Base-by-base conservation (phyloP, 768 basidiomycete species). In the Multifurca ochricompacta region DNA sequence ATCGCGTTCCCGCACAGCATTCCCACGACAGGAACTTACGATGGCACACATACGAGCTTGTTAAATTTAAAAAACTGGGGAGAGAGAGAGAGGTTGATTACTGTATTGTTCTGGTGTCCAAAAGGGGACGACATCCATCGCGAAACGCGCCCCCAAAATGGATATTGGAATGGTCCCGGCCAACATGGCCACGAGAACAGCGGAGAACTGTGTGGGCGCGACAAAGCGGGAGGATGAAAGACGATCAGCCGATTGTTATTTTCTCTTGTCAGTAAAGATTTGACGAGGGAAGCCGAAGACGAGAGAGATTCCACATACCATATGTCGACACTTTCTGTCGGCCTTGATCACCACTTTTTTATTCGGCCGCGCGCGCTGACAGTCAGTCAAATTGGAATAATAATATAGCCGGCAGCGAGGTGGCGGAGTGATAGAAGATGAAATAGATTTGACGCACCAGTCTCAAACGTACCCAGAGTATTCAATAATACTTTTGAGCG, bases 1-100 rank as follows among this genome's bases (percentile, higher is more conserved):
- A 93, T 84, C 1, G 87, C 82, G 51, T 78, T 81, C 2, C 90
- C 90, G 36, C 88, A 85, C 2, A 92, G 73, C 91, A 92, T 93
- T 6, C 91, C 89, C 7, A 90, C 76, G 48, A 91, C 79, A 5
- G 87, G 89, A 48, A 91, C 88, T 90, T n/a, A n/a, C n/a, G n/a
- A n/a, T n/a, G n/a, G n/a, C n/a, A n/a, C n/a, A n/a, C n/a, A n/a
- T n/a, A n/a, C n/a, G n/a, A n/a, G n/a, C n/a, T n/a, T n/a, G n/a
- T n/a, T n/a, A n/a, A n/a, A n/a, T n/a, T n/a, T n/a, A n/a, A n/a
- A 14, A 49, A 18, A 28, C 11, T 18, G 36, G 36, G 27, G 36
- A 42, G 30, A 56, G 28, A 43, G 37, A n/a, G 48, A 41, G 21
- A 27, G 36, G 19, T 14, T 11, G 19, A 56, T 32, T 56, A 87